phyloP scores from a whole-genome alignment of 2,329 filamentous ascomycete species.

The Fusarium drepaniforme region DNA sequence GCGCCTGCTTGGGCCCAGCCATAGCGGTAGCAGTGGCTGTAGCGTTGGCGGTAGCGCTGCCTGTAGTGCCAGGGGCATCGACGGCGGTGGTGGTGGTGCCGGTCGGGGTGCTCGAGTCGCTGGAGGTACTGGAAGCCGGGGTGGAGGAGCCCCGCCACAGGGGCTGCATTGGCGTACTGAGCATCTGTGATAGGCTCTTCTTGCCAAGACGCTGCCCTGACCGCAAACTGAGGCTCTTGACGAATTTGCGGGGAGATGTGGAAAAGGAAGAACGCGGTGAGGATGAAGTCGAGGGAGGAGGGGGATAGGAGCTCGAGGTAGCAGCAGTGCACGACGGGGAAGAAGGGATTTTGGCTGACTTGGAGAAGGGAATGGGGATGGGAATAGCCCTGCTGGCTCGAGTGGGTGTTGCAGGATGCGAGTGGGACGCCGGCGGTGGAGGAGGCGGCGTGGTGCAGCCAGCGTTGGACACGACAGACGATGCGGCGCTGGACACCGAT shows the following conservation, averaged over 20 bases:
- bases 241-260: slow-evolving; percentile 40
- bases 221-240: slow-evolving; percentile 46
- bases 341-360: slow-evolving; percentile 27
- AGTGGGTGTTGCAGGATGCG: slow-evolving; percentile 31
- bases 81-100: slow-evolving; percentile 23
- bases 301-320: slow-evolving; percentile 8
- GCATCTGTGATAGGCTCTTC: slow-evolving; percentile 43
- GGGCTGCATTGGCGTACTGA: slow-evolving; percentile 40
- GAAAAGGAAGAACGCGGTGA: slow-evolving; percentile 42
- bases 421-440: slow-evolving; percentile 31
- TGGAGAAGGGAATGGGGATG: slow-evolving; percentile 26
- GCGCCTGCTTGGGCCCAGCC: slow-evolving; percentile 32
- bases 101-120: slow-evolving; percentile 28
- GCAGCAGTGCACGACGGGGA: slow-evolving; percentile 28
- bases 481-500: slow-evolving; percentile 34
- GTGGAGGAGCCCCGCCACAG: slow-evolving; percentile 41
- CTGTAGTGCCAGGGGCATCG: slow-evolving; percentile 28
- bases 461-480: slow-evolving; percentile 42
- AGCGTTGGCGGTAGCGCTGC: slow-evolving; percentile 34
- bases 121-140: slow-evolving; percentile 27
- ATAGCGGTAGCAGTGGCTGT: slow-evolving; percentile 33
- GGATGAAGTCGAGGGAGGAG: slow-evolving; percentile 29
- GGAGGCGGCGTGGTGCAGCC: slow-evolving; percentile 36
- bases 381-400: slow-evolving; percentile 29
- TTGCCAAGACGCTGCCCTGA: slow-evolving; percentile 40